Evolutionary conservation across 2,329 filamentous ascomycete genomes (phyloP).

Genomic region (Pleurostoma richardsiae): DNA sequence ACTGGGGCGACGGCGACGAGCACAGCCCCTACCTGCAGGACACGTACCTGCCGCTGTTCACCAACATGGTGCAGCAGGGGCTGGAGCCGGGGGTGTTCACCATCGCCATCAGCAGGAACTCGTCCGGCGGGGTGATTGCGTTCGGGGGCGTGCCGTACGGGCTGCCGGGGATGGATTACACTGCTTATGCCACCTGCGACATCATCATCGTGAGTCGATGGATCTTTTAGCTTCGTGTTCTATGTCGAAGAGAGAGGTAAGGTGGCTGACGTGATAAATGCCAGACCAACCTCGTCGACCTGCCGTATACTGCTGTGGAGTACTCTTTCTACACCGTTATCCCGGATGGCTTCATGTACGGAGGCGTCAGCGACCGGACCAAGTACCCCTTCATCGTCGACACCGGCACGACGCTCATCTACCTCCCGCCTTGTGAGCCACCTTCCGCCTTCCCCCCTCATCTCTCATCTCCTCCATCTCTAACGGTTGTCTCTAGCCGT

Average conservation of each 20-base stretch:
- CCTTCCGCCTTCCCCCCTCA: not conserved
- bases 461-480: not conserved
- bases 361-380: conserved; percentile 30
- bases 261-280: not conserved
- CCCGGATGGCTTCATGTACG: conserved; percentile 41
- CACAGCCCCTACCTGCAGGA: conserved; percentile 30
- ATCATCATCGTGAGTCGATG: conserved; percentile 36
- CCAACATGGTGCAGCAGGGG: conserved; percentile 40
- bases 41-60: conserved; percentile 43
- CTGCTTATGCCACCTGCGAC: conserved; percentile 27
- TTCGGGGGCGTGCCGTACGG: conserved; percentile 41
- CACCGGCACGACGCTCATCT: conserved; percentile 45
- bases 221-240: no score
- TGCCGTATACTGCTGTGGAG: conserved; percentile 29
- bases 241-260: no score
- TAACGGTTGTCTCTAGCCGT: conserved; percentile 25
- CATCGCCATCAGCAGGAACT: conserved; percentile 41
- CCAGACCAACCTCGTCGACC: conserved; percentile 36
- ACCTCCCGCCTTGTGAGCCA: conserved; percentile 41
- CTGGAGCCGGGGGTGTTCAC: conserved; percentile 39
- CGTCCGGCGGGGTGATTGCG: conserved; percentile 36
- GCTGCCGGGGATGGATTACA: conserved; percentile 17
- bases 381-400: conserved; percentile 47
- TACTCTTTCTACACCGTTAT: conserved; percentile 51
- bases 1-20: conserved; percentile 30